Evolutionary conservation across 345 rosid species (phyloP).

Genomic region (Combretum micranthum): DNA sequence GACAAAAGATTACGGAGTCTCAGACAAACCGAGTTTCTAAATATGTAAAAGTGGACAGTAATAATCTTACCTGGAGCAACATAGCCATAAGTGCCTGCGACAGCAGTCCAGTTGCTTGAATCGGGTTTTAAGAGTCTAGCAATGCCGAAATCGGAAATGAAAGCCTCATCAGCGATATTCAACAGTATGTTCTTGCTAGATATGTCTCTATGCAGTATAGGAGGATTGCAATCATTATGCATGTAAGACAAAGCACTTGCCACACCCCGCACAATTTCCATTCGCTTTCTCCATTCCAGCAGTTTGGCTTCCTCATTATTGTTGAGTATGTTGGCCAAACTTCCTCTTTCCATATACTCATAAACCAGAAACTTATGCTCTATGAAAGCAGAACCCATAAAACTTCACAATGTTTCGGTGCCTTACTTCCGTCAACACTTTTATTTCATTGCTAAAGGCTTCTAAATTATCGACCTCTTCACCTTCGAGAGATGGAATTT

Average conservation of each 20-base stretch:
- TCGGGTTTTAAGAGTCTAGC: slow-evolving; percentile 5
- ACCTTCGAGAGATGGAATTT: neutral
- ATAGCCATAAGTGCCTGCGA: slow-evolving; percentile 8
- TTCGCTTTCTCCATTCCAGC: neutral
- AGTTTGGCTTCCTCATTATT: neutral
- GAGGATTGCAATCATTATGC: neutral
- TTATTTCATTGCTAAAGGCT: neutral
- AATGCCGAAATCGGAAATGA: slow-evolving; percentile 4
- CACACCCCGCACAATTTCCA: neutral
- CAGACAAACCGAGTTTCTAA: neutral
- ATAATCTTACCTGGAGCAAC: neutral
- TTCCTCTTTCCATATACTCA: slow-evolving; percentile 1
- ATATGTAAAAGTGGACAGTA: neutral
- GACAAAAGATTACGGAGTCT: neutral
- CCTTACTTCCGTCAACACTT: neutral
- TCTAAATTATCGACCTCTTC: neutral
- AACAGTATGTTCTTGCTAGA: neutral
- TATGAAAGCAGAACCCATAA: slow-evolving; percentile 4
- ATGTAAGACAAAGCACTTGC: neutral
- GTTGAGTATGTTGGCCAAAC: neutral
- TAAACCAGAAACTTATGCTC: neutral
- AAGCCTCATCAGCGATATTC: neutral
- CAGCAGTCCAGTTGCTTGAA: neutral
- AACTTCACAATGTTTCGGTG: slow-evolving; percentile 4
- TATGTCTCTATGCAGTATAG: slow-evolving; percentile 4